phyloP scores from a whole-genome alignment of 306 rosid species.

The Comarum palustre region DNA sequence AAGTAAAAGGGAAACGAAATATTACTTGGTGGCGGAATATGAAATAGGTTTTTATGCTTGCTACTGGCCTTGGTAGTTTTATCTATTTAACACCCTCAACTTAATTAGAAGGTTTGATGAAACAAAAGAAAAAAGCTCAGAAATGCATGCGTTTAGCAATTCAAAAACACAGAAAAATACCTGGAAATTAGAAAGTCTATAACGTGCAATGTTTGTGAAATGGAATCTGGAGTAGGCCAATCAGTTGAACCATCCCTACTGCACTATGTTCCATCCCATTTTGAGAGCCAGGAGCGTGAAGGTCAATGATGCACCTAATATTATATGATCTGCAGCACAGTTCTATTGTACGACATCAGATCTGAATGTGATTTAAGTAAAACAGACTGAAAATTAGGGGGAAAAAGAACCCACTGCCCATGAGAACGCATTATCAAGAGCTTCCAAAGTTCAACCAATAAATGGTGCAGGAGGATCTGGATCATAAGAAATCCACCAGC shows the following conservation, averaged over 20 bases:
- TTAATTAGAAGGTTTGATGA: neutral
- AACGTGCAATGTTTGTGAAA: constrained; percentile 62
- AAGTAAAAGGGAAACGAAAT: neutral
- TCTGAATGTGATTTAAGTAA: constrained; percentile 11
- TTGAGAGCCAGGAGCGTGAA: constrained; percentile 93
- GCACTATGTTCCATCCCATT: constrained; percentile 95
- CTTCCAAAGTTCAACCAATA: constrained; percentile 83
- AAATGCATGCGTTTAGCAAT: constrained; percentile 3
- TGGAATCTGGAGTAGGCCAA: constrained; percentile 60
- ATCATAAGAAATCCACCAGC: constrained; percentile 98
- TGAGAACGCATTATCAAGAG: constrained; percentile 85
- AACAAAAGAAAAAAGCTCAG: neutral
- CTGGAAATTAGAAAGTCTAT: constrained; percentile 80
- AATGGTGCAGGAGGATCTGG: constrained; percentile 93
- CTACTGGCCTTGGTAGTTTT: neutral
- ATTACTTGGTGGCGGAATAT: neutral
- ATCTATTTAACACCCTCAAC: neutral
- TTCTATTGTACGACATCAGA: constrained; percentile 19
- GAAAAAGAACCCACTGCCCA: constrained; percentile 83
- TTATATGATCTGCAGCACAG: constrained; percentile 58
- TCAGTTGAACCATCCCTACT: constrained; percentile 79
- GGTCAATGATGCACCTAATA: constrained; percentile 85
- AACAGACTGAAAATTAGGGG: constrained; percentile 19
- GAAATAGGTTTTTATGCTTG: neutral
- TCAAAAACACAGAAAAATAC: constrained; percentile 33